Evolutionary conservation across 805 yeast genomes (phyloP).

Genomic region (Huiozyma sinensis): DNA sequence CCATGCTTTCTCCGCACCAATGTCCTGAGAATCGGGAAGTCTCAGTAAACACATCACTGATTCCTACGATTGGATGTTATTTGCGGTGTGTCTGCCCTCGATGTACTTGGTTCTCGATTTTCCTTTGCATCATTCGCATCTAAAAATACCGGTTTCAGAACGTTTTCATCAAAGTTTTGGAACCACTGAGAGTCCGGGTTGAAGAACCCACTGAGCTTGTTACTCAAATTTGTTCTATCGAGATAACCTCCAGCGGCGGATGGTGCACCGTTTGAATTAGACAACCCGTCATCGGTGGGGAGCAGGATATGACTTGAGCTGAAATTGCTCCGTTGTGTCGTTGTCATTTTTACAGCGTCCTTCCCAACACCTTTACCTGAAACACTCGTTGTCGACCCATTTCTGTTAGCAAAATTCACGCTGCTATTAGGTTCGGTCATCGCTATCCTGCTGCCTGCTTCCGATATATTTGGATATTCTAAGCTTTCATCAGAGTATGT

Average conservation of each 20-base stretch:
- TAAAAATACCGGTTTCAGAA: slow-evolving; percentile 80
- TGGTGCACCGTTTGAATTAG: background rate
- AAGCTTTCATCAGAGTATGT: slow-evolving; percentile 23
- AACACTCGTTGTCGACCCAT: background rate
- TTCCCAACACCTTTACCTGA: background rate
- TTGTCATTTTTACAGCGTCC: background rate
- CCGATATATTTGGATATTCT: slow-evolving; percentile 10
- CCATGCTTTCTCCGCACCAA: too few relatives aligned
- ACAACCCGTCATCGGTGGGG: background rate
- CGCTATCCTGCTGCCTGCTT: slow-evolving; percentile 7
- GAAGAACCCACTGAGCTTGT: slow-evolving; percentile 16
- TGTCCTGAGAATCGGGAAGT: too few relatives aligned
- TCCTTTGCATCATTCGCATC: slow-evolving; percentile 32
- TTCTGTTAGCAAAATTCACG: background rate
- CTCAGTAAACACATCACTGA: too few relatives aligned
- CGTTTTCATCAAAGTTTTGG: slow-evolving; percentile 84
- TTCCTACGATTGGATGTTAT: too few relatives aligned
- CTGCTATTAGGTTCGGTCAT: slow-evolving; percentile 3
- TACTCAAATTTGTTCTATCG: slow-evolving; percentile 6
- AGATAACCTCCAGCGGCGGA: background rate
- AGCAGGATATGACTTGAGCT: background rate
- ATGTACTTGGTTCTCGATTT: slow-evolving; percentile 1
- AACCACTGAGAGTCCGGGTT: slow-evolving; percentile 66
- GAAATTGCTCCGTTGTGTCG: background rate
- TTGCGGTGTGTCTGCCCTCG: background rate